These are phyloP conservation scores for Mortierella sp. DNA, from an alignment of 371 early-diverging fungal genomes.

Conservation along the genomic window DNA sequence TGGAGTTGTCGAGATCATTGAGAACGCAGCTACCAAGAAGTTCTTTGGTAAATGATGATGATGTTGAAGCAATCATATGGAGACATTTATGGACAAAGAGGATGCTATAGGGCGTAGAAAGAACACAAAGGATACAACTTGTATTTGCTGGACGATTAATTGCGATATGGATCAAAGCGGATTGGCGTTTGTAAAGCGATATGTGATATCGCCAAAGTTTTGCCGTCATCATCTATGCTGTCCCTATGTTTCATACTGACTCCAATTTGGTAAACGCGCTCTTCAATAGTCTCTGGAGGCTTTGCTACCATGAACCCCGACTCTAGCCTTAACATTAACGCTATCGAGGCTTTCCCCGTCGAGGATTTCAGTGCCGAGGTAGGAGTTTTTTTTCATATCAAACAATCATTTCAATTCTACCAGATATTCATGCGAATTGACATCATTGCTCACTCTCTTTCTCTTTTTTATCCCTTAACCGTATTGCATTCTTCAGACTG, in stretches of 20 bases:
- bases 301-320: slow-evolving; percentile 98
- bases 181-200: neutral
- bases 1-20: slow-evolving; percentile 90
- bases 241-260: neutral
- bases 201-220: neutral
- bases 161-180: neutral
- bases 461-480: neutral
- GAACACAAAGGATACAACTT: neutral
- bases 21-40: slow-evolving; percentile 84
- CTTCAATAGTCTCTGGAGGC: slow-evolving; percentile 88
- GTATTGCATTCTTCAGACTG: slow-evolving; percentile 63
- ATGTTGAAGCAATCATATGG: neutral
- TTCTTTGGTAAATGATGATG: slow-evolving; percentile 82
- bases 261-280: neutral
- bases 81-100: neutral
- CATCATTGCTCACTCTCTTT: neutral
- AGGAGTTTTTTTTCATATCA: slow-evolving; percentile 15
- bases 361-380: slow-evolving; percentile 88
- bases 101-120: neutral
- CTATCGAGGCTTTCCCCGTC: slow-evolving; percentile 93
- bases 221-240: neutral
- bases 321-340: slow-evolving; percentile 96
- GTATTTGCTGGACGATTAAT: no score
- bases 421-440: neutral
- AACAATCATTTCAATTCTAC: neutral